phyloP scores from a whole-genome alignment of 1,284 basidiomycete genomes.

The Blastosporella zonata region DNA sequence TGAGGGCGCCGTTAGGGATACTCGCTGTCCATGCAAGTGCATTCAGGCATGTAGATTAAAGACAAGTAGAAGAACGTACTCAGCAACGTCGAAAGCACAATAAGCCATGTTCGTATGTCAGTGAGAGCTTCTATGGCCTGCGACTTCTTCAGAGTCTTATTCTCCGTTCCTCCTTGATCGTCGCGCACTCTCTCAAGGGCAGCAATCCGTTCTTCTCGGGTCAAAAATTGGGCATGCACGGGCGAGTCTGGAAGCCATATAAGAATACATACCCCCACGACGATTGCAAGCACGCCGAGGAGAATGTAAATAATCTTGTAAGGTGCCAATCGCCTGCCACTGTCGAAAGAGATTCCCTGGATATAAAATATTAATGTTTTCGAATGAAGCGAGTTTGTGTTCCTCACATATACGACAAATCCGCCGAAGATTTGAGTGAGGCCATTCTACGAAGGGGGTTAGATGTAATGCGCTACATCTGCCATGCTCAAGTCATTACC shows the following conservation, averaged over 20 bases:
- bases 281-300: slow-evolving; percentile 57
- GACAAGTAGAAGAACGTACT: slow-evolving; percentile 35
- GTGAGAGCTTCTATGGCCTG: slow-evolving; percentile 57
- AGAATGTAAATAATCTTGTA: slow-evolving; percentile 65
- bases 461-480: background rate
- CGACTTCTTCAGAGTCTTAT: slow-evolving; percentile 57
- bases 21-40: slow-evolving; percentile 38
- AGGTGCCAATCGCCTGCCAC: slow-evolving; percentile 43
- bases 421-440: slow-evolving; percentile 64
- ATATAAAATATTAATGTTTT: background rate
- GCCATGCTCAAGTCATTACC: slow-evolving; percentile 33
- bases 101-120: slow-evolving; percentile 64
- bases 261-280: slow-evolving; percentile 55
- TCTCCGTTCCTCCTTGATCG: slow-evolving; percentile 63
- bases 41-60: slow-evolving; percentile 6
- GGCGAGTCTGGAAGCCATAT: slow-evolving; percentile 68
- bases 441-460: slow-evolving; percentile 43
- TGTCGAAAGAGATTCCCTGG: slow-evolving; percentile 57
- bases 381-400: background rate
- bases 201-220: slow-evolving; percentile 58
- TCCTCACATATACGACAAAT: slow-evolving; percentile 58
- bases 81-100: slow-evolving; percentile 54
- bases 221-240: slow-evolving; percentile 55
- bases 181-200: slow-evolving; percentile 66
- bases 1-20: slow-evolving; percentile 64